These are phyloP conservation scores for Metschnikowia continentalis DNA, from an alignment of 805 yeast species.

Conservation along the genomic window DNA sequence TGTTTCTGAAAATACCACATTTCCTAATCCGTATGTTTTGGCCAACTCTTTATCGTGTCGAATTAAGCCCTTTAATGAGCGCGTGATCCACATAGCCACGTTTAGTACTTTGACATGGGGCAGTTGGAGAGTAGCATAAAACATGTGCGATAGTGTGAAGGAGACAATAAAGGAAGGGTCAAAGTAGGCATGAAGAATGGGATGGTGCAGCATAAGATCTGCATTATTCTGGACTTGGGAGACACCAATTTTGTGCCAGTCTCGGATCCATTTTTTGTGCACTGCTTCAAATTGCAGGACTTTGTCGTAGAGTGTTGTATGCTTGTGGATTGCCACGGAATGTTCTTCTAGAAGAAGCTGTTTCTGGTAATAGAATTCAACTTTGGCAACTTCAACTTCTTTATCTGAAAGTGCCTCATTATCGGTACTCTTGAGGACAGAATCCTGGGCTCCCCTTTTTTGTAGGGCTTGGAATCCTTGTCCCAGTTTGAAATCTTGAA, in stretches of 20 bases:
- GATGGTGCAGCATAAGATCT: not conserved
- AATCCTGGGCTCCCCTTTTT: too few species aligned
- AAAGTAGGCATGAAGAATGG: constrained; percentile 10
- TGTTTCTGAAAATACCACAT: constrained; percentile 15
- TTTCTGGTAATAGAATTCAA: constrained; percentile 19
- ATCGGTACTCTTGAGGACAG: too few species aligned
- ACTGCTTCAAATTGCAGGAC: not conserved
- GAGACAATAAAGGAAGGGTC: constrained; percentile 16
- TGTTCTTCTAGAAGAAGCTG: constrained; percentile 29
- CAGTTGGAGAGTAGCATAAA: constrained; percentile 19
- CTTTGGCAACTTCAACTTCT: too few species aligned
- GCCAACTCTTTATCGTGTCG: not conserved
- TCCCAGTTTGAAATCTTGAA: not conserved
- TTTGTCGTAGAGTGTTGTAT: not conserved
- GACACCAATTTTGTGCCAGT: not conserved
- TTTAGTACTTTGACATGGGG: constrained; percentile 16
- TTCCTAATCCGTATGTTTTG: not conserved
- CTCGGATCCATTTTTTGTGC: not conserved
- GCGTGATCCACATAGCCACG: constrained; percentile 10
- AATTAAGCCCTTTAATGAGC: constrained; percentile 2
- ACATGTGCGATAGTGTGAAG: constrained; percentile 17
- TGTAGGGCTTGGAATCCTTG: not conserved
- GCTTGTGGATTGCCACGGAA: constrained; percentile 10
- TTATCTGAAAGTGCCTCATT: too few species aligned
- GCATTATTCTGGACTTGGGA: not conserved